Evolutionary conservation across 768 basidiomycete species (phyloP).

Genomic region (Tubosaeta sp.): DNA sequence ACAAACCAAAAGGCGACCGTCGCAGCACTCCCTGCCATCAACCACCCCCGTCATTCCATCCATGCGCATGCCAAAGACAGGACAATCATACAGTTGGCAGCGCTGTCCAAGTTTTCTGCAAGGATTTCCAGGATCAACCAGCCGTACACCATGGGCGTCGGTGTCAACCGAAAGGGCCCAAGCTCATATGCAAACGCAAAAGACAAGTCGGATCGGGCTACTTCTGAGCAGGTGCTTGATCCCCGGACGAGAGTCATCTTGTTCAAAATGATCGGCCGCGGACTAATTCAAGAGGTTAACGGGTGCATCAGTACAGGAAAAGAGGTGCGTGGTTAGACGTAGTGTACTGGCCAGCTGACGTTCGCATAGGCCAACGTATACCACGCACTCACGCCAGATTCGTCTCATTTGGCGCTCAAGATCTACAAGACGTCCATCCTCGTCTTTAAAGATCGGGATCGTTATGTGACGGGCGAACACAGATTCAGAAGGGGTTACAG

Average conservation of each 20-base stretch:
- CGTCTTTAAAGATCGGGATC: constrained; percentile 95
- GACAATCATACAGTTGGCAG: constrained; percentile 67
- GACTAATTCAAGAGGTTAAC: constrained; percentile 84
- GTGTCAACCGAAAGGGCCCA: constrained; percentile 90
- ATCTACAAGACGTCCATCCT: constrained; percentile 99
- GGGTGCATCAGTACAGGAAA: constrained; percentile 98
- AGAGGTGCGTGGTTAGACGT: constrained; percentile 54
- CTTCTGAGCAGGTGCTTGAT: constrained; percentile 95
- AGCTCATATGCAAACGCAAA: constrained; percentile 84
- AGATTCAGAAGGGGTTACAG: constrained; percentile 91
- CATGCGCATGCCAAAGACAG: constrained; percentile 46
- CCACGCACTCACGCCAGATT: constrained; percentile 63
- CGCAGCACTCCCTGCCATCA: constrained; percentile 65
- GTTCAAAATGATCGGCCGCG: constrained; percentile 94
- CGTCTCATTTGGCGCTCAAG: constrained; percentile 80
- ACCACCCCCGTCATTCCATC: constrained; percentile 48
- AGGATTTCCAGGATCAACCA: constrained; percentile 70
- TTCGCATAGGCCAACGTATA: constrained; percentile 87
- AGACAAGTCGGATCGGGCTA: constrained; percentile 96
- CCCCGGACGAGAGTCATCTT: constrained; percentile 91
- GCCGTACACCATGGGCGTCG: constrained; percentile 62
- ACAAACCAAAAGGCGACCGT: constrained; percentile 47
- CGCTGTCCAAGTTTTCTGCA: constrained; percentile 72
- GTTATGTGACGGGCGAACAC: constrained; percentile 93
- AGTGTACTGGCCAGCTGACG: neutral